These are phyloP conservation scores for Panicum hallii DNA, from an alignment of 202 grass and related monocot genomes.

Conservation along the genomic window DNA sequence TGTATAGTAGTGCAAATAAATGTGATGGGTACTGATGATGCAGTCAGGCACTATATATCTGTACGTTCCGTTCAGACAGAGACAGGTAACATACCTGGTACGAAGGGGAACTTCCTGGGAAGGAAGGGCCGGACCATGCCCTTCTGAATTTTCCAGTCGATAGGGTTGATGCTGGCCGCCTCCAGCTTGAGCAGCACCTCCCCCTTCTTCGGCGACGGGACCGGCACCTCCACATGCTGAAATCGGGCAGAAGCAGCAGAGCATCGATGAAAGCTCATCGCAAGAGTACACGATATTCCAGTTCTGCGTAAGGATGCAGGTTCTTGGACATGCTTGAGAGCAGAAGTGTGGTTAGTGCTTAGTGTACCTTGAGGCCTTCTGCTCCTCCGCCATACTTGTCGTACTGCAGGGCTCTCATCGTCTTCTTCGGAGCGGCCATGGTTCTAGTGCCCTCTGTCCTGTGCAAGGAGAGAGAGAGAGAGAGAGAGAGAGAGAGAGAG, in stretches of 20 bases:
- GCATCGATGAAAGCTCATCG: neutral
- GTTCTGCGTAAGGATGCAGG: neutral
- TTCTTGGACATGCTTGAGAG: conserved; percentile 3
- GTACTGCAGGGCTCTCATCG: conserved; percentile 68
- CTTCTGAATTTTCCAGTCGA: conserved; percentile 98
- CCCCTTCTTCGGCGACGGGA: conserved; percentile 74
- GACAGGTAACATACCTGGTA: conserved; percentile 49
- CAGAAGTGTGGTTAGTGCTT: neutral
- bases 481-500: too few relatives aligned
- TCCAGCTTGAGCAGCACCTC: conserved; percentile 89
- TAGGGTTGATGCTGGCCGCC: conserved; percentile 76
- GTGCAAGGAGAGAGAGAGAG: too few relatives aligned
- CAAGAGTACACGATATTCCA: neutral
- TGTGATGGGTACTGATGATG: too few relatives aligned
- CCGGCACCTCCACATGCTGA: conserved; percentile 77
- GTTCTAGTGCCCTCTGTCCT: neutral
- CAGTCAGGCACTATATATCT: too few relatives aligned
- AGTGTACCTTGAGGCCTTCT: conserved; percentile 61
- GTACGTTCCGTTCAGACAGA: neutral
- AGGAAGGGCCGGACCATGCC: conserved; percentile 72
- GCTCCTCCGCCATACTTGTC: conserved; percentile 63
- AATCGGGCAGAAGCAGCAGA: conserved; percentile 5
- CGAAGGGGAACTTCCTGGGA: conserved; percentile 78
- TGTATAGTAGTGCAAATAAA: too few relatives aligned
- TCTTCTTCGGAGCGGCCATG: conserved; percentile 54